phyloP scores from a whole-genome alignment of 2,329 filamentous ascomycete species.

The Chalaropsis ovoidea region DNA sequence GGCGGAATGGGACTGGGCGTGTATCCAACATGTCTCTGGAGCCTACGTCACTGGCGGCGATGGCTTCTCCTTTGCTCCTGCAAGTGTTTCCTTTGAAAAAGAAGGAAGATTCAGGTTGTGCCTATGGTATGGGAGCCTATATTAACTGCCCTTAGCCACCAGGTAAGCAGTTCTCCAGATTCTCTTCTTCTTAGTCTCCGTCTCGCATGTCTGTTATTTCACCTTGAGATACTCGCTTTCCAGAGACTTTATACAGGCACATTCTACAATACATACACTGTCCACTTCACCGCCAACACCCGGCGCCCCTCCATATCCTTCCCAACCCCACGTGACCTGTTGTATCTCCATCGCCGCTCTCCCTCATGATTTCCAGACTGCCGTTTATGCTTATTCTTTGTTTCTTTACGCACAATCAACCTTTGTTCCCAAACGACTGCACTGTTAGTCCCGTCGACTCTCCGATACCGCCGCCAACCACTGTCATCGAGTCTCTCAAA shows the following conservation, averaged over 20 bases:
- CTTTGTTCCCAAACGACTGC: constrained; percentile 3
- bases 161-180: not conserved
- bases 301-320: not conserved
- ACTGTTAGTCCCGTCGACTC: not conserved
- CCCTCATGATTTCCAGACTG: constrained; percentile 17
- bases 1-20: not conserved
- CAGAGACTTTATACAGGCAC: constrained; percentile 1
- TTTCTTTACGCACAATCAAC: constrained; percentile 13
- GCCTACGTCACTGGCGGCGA: constrained; percentile 2
- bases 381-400: constrained; percentile 18
- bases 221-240: not conserved
- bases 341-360: not conserved
- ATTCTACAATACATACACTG: not conserved
- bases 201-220: not conserved
- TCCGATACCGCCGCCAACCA: not conserved
- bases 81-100: constrained; percentile 6
- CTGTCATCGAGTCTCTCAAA: not conserved
- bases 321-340: not conserved
- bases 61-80: not conserved
- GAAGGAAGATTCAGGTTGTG: not conserved
- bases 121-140: not conserved
- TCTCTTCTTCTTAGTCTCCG: not conserved
- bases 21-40: not conserved
- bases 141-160: not conserved
- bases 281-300: not conserved